phyloP scores from a whole-genome alignment of 306 rosid genomes.

The Mucuna pruriens region DNA sequence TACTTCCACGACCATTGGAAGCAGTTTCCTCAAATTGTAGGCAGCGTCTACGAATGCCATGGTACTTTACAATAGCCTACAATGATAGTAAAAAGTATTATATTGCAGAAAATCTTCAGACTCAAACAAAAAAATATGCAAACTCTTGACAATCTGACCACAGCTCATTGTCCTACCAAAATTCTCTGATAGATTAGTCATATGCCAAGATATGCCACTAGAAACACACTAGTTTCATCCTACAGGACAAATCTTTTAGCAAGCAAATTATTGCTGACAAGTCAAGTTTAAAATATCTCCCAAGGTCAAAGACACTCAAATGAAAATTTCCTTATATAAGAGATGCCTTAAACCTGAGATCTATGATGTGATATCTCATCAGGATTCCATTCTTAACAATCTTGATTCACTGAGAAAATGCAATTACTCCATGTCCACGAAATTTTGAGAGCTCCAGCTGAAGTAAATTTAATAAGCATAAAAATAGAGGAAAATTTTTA shows the following conservation, averaged over 20 bases:
- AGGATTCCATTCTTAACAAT: slow-evolving; percentile 18
- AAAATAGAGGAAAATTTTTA: not conserved
- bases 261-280: not conserved
- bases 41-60: slow-evolving; percentile 59
- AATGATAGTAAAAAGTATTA: slow-evolving; percentile 35
- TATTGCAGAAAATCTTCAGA: slow-evolving; percentile 18
- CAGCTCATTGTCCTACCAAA: not conserved
- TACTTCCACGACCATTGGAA: slow-evolving; percentile 34
- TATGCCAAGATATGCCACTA: slow-evolving; percentile 15
- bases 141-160: slow-evolving; percentile 16
- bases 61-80: slow-evolving; percentile 52
- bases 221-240: slow-evolving; percentile 4
- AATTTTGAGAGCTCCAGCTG: not conserved
- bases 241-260: slow-evolving; percentile 32
- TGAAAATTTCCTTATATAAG: slow-evolving; percentile 11
- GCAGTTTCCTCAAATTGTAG: slow-evolving; percentile 64
- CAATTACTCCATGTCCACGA: not conserved
- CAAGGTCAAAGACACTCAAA: not conserved
- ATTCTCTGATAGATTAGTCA: slow-evolving; percentile 14
- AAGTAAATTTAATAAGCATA: slow-evolving; percentile 6
- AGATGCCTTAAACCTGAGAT: slow-evolving; percentile 13
- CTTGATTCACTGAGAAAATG: slow-evolving; percentile 22
- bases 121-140: not conserved
- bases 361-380: slow-evolving; percentile 21
- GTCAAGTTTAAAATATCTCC: not conserved